Evolutionary conservation across 1,139 yeast species (phyloP).

Genomic region (Meyerozyma guilliermondii): DNA sequence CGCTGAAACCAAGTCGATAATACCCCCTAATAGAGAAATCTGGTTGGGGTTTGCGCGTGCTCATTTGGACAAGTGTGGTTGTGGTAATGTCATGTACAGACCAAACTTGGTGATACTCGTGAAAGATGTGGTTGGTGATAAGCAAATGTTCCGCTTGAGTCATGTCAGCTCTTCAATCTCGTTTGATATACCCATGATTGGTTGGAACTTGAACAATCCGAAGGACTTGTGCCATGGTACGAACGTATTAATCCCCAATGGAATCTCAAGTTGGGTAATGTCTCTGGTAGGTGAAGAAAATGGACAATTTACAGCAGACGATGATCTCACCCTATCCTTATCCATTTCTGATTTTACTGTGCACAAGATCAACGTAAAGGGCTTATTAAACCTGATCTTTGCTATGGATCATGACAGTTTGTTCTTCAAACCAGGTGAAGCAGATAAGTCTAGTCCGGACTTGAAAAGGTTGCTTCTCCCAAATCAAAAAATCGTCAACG

Average conservation of each 20-base stretch:
- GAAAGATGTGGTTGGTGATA: constrained; percentile 6
- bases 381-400: constrained; percentile 20
- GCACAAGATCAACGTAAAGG: constrained; percentile 27
- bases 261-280: constrained; percentile 29
- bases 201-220: constrained; percentile 25
- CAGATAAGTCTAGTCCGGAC: not conserved
- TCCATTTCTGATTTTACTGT: constrained; percentile 34
- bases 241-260: constrained; percentile 35
- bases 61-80: constrained; percentile 14
- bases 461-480: constrained; percentile 5
- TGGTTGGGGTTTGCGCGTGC: constrained; percentile 16
- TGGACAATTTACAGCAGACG: constrained; percentile 17
- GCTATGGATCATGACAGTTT: constrained; percentile 3
- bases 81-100: constrained; percentile 13
- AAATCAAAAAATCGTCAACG: constrained; percentile 13
- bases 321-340: constrained; percentile 27
- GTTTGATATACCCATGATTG: constrained; percentile 27
- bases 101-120: constrained; percentile 14
- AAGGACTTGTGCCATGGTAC: constrained; percentile 23
- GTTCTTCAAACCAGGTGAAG: not conserved
- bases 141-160: constrained; percentile 19
- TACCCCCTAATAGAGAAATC: constrained; percentile 10
- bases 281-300: constrained; percentile 8
- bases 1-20: constrained; percentile 2
- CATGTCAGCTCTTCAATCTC: constrained; percentile 33